Conservation (phyloP, 345 rosid genomes). For the Gossypium longicalyx region DNA sequence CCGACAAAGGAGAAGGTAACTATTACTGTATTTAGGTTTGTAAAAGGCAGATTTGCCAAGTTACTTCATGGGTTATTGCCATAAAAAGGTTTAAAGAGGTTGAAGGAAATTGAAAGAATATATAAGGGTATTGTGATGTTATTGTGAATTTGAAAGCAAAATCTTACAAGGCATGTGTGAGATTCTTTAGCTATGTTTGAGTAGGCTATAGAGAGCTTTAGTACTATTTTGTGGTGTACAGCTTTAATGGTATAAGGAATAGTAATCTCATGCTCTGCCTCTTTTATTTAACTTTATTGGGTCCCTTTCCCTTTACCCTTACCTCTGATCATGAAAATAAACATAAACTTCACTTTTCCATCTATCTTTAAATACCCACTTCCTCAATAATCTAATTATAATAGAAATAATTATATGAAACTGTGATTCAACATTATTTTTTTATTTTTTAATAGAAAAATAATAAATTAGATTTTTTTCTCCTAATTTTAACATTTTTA, state of each 20-base stretch:
- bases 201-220: slow-evolving; percentile 2
- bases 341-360: neutral
- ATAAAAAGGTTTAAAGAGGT: neutral
- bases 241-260: slow-evolving; percentile 4
- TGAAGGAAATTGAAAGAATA: no score
- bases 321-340: neutral
- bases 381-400: neutral
- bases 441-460: no score
- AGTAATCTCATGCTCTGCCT: slow-evolving; percentile 13
- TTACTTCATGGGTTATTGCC: neutral
- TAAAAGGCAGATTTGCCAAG: neutral
- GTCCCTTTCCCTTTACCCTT: neutral
- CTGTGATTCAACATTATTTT: no score
- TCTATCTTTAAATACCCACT: neutral
- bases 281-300: neutral
- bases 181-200: slow-evolving; percentile 14
- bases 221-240: slow-evolving; percentile 3
- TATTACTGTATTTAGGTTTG: neutral
- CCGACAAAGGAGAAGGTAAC: neutral
- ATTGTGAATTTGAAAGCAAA: slow-evolving; percentile 7
- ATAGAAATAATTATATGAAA: rapidly evolving
- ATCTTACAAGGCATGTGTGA: slow-evolving; percentile 20
- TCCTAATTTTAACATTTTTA: rapidly evolving
- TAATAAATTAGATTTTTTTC: rapidly evolving
- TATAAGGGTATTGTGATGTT: neutral